Evolutionary conservation across 1,284 basidiomycete species (phyloP), one percentile per base, ranked within the genome.

Genomic region (Cryptococcus sp.): DNA sequence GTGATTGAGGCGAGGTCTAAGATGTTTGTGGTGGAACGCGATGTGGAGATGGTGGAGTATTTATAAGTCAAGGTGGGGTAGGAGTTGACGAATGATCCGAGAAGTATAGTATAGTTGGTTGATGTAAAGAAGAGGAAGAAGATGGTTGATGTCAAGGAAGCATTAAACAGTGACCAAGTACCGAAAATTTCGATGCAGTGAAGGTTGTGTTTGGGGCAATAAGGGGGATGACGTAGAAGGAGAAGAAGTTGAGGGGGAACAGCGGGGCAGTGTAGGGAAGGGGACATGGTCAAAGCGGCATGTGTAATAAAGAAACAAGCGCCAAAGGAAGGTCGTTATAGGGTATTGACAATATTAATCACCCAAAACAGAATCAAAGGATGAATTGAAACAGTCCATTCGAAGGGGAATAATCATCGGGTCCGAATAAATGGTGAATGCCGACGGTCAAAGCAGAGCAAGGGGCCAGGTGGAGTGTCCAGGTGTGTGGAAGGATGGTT

Each of bases 401-500:
- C n/a, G n/a, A n/a, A 36, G 7, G 13, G 34, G 31, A 43, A 43
- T 14, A 13, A 42, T 42, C 40, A 18, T 21, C 11, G 37, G 36
- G 28, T 36, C 23, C 32, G 34, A 25, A 1, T 13, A n/a, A 34
- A 4, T 7, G 11, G 25, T 14, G 21, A 21, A 31, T 25, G 21
- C 14, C 22, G 22, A 48, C 23, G 31, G 22, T 19, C 21, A 43
- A 34, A 40, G 45, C 18, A 19, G 28, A 5, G 13, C 9, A 39
- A 48, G 31, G 39, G 49, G 39, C 21, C 43, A 24, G 46, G 34
- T 45, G 42, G 7, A n/a, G n/a, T n/a, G n/a, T n/a, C n/a, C n/a
- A 36, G 46, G 52, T 41, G 45, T 31, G 36, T 19, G 36, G 18
- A 19, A 39, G 36, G 36, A n/a, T 39, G 16, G 36, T 39, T n/a